Evolutionary conservation across 805 yeast species (phyloP).

Genomic region (Diddensiella santjacobensis): DNA sequence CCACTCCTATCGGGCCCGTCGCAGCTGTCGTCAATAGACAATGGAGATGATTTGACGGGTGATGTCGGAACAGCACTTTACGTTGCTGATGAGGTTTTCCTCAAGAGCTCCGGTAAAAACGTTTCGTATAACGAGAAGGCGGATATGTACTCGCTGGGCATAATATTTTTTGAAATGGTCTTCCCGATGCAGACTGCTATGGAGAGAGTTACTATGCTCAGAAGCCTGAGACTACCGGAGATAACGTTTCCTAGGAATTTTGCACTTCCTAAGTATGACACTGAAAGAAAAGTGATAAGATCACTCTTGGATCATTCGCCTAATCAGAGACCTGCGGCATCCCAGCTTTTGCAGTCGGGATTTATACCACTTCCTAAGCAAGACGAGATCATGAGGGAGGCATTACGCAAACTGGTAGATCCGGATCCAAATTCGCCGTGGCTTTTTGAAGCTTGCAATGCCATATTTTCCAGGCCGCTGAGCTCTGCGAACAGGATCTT

Average conservation of each 20-base stretch:
- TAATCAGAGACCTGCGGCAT: conserved; percentile 71
- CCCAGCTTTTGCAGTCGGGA: conserved; percentile 71
- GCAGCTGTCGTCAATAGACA: conserved; percentile 17
- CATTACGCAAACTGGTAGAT: conserved; percentile 76
- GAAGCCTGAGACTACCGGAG: conserved; percentile 52
- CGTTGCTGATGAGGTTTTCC: conserved; percentile 77
- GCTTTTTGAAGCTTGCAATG: conserved; percentile 87
- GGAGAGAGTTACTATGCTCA: conserved; percentile 82
- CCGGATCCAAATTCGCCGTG: conserved; percentile 91
- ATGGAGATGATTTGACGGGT: conserved; percentile 74
- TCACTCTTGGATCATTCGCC: conserved; percentile 78
- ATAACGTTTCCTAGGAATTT: conserved; percentile 74
- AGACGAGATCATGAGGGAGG: conserved; percentile 85
- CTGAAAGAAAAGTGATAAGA: conserved; percentile 65
- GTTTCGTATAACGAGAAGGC: conserved; percentile 87
- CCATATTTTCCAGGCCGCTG: conserved; percentile 80
- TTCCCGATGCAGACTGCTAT: conserved; percentile 81
- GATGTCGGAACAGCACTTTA: conserved; percentile 93
- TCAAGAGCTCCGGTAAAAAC: conserved; percentile 43
- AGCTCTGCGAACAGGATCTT: conserved; percentile 79
- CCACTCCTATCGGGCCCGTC: conserved; percentile 4
- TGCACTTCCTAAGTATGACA: conserved; percentile 41
- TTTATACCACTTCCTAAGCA: conserved; percentile 83
- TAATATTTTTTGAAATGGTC: conserved; percentile 94
- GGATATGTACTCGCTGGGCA: conserved; percentile 92